Percentiles rank a stretch among this genome's conserved stretches.
Conservation (phyloP, 768 basidiomycete species). For the Tylopilus sp. region DNA sequence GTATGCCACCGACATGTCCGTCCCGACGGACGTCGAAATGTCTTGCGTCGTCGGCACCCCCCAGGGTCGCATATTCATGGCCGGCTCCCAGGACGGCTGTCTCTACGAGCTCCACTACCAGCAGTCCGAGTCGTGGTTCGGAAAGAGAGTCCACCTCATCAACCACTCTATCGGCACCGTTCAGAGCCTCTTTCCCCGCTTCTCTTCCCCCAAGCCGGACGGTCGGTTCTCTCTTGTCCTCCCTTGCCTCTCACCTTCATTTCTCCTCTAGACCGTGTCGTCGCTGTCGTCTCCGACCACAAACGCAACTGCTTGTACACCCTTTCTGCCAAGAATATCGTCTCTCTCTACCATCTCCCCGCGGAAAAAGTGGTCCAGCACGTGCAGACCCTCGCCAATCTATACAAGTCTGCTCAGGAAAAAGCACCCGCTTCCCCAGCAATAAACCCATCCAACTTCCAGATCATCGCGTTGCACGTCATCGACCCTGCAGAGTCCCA, state of each 20-base stretch:
- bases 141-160: conserved; percentile 76
- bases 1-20: conserved; percentile 83
- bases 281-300: conserved; percentile 62
- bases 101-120: conserved; percentile 93
- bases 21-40: conserved; percentile 83
- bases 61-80: conserved; percentile 90
- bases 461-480: conserved; percentile 67
- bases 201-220: conserved; percentile 58
- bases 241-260: conserved; percentile 1
- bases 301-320: conserved; percentile 76
- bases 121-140: conserved; percentile 89
- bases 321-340: conserved; percentile 59
- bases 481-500: conserved; percentile 66
- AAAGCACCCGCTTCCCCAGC: conserved; percentile 77
- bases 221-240: conserved; percentile 43
- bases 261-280: conserved; percentile 59
- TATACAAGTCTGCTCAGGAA: conserved; percentile 75
- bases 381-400: conserved; percentile 68
- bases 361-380: conserved; percentile 67
- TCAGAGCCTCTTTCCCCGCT: conserved; percentile 75
- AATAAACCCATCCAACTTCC: conserved; percentile 65
- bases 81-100: conserved; percentile 78
- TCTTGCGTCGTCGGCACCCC: conserved; percentile 72
- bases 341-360: conserved; percentile 63
- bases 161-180: conserved; percentile 84